Percentiles rank a stretch among this genome's conserved stretches.
Conservation (phyloP, 768 basidiomycete genomes). For the Ephemerocybe angulata region DNA sequence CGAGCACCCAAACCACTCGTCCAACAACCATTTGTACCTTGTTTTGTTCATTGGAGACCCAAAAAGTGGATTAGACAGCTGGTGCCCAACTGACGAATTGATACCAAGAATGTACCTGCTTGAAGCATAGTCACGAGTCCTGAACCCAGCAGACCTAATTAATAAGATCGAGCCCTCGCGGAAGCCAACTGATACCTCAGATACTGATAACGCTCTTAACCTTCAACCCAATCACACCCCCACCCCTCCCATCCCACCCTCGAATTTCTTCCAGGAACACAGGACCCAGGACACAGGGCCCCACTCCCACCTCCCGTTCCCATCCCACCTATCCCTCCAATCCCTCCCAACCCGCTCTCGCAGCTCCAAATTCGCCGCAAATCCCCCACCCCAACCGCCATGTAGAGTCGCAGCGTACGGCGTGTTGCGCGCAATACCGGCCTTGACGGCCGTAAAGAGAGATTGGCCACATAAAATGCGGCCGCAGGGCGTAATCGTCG, state of each 20-base stretch:
- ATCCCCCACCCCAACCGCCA: conserved; percentile 18
- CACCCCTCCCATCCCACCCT: conserved; percentile 69
- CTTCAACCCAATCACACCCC: conserved; percentile 63
- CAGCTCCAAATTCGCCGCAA: conserved; percentile 23
- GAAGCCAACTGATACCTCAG: too few relatives aligned
- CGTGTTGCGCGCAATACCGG: conserved; percentile 47
- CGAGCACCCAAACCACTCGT: too few relatives aligned
- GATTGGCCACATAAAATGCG: conserved; percentile 77
- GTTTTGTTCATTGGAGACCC: too few relatives aligned
- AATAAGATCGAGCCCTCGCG: too few relatives aligned
- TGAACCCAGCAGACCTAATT: too few relatives aligned
- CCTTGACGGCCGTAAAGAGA: conserved; percentile 68
- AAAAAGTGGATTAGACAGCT: too few relatives aligned
- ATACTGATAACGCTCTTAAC: conserved; percentile 41
- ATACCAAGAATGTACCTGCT: too few relatives aligned
- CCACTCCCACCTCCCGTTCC: conserved; percentile 2
- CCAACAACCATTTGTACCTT: too few relatives aligned
- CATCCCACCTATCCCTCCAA: conserved; percentile 11
- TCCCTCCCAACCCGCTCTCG: conserved; percentile 4
- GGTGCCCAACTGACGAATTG: too few relatives aligned
- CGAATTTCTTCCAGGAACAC: conserved; percentile 67
- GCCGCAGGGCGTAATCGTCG: conserved; percentile 76
- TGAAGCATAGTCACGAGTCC: too few relatives aligned
- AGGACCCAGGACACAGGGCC: conserved; percentile 47
- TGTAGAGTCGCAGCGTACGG: conserved; percentile 23